A percentile compares a stretch with the other conserved stretches of the same genome.
These are phyloP conservation scores for Trametes punicea DNA, from an alignment of 768 basidiomycete species.

Conservation along the genomic window DNA sequence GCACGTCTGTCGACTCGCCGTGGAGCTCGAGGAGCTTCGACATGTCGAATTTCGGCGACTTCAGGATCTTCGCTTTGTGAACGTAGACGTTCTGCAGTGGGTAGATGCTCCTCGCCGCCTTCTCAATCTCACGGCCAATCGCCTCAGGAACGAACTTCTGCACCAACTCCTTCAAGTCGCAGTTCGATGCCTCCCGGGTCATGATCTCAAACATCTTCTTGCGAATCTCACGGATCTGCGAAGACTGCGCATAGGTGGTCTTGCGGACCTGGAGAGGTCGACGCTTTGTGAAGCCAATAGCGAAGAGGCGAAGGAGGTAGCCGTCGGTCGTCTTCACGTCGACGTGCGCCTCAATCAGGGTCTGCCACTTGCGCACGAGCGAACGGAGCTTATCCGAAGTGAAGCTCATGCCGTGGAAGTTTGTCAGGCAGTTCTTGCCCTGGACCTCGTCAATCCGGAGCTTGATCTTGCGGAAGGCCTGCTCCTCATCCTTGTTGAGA, in stretches of 20 bases:
- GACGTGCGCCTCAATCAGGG: conserved; percentile 97
- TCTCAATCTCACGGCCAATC: conserved; percentile 99
- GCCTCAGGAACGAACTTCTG: conserved; percentile 99
- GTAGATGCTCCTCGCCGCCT: conserved; percentile 94
- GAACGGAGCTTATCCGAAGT: conserved; percentile 99
- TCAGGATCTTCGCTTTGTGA: conserved; percentile 99
- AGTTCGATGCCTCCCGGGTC: conserved; percentile 91
- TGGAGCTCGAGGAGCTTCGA: conserved; percentile 96
- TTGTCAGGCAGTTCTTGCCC: conserved; percentile 99
- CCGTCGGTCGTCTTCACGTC: conserved; percentile 99
- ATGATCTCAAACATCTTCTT: conserved; percentile 99
- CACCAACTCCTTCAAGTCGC: conserved; percentile 96
- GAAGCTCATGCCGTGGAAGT: conserved; percentile 99
- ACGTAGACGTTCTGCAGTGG: conserved; percentile 99
- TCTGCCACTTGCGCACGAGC: conserved; percentile 99
- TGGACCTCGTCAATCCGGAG: conserved; percentile 94
- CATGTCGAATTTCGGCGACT: conserved; percentile 95
- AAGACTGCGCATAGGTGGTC: conserved; percentile 96
- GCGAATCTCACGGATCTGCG: conserved; percentile 95
- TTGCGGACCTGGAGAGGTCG: conserved; percentile 95
- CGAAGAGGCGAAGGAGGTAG: conserved; percentile 97
- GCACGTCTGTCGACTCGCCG: conserved; percentile 89
- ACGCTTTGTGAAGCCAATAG: conserved; percentile 98
- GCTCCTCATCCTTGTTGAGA: conserved; percentile 99
- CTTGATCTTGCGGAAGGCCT: conserved; percentile 99